These are phyloP conservation scores for Metschnikowia gruessii DNA, from an alignment of 805 yeast genomes.

Conservation along the genomic window DNA sequence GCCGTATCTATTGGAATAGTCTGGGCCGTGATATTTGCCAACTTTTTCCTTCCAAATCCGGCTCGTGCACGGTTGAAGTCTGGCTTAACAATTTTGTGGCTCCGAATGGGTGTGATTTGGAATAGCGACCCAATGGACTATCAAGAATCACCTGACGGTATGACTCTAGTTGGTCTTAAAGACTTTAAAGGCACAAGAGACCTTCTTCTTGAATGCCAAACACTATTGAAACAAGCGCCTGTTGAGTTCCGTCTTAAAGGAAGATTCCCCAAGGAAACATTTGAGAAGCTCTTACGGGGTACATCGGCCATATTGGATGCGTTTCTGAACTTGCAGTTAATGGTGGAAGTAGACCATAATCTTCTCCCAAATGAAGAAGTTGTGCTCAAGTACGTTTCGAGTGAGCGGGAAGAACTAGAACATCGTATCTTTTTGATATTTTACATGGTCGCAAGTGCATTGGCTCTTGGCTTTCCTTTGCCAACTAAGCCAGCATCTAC, in stretches of 20 bases:
- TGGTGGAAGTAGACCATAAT: conserved; percentile 60
- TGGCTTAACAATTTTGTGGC: conserved; percentile 69
- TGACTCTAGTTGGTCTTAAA: conserved; percentile 39
- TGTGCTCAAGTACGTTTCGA: conserved; percentile 51
- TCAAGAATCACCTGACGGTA: conserved; percentile 22
- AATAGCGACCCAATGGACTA: conserved; percentile 65
- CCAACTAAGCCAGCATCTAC: conserved; percentile 78
- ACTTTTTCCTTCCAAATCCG: conserved; percentile 66
- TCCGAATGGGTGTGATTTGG: conserved; percentile 79
- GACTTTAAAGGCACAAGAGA: conserved; percentile 48
- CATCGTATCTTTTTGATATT: conserved; percentile 71
- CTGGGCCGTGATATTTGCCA: conserved; percentile 73
- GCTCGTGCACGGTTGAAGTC: conserved; percentile 67
- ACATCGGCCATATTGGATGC: conserved; percentile 72
- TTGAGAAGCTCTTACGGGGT: conserved; percentile 47
- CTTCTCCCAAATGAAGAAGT: conserved; percentile 51
- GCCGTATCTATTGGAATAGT: conserved; percentile 71
- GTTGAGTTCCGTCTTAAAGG: conserved; percentile 75
- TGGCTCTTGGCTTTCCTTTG: conserved; percentile 71
- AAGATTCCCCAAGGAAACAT: conserved; percentile 55
- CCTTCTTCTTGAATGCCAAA: conserved; percentile 58
- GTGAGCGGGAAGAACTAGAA: conserved; percentile 67
- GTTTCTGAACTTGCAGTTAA: conserved; percentile 66
- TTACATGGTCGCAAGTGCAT: conserved; percentile 74
- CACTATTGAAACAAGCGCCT: conserved; percentile 66